Evolutionary conservation across 345 rosid species (phyloP), one percentile per base, ranked within the genome.

Genomic region (Kernera saxatilis): DNA sequence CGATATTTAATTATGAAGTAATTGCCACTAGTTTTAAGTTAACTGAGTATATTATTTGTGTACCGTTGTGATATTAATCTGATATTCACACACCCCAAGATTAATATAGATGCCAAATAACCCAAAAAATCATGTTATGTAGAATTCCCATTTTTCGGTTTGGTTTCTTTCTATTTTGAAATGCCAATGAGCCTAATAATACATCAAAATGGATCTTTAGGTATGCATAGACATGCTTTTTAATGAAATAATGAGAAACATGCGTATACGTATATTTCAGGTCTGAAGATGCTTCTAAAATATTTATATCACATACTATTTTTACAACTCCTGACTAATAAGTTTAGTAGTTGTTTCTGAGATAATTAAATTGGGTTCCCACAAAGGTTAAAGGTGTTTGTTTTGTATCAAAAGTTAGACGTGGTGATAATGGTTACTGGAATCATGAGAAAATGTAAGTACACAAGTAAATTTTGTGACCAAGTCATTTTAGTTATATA

Each of bases 181-280:
- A 32, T 41, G 22, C 55, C 9, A 53, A n/a, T 50, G 62, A 36
- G 11, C 35, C 27, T 70, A 59, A 25, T 46, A 49, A 50, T 60
- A 39, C 25, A 51, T 33, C 33, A 40, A 21, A 61, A 45, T 43
- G 25, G 36, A 61, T 62, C 25, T 51, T 51, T 71, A 41, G 63
- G 75, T 71, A 60, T 10, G 27, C 27, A 52, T 39, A 15, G 14
- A 41, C 26, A 52, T 51, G 17, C 45, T 14, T 50, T 52, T 21
- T 9, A 44, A 45, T 57, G 66, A 11, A 9, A 71, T 52, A 43
- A 43, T 37, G 64, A 63, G 45, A 30, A 63, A 63, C 76, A 71
- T 65, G 70, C 17, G 62, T 62, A 58, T 18, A 70, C 36, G 39
- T 27, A 30, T 50, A 53, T 53, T 13, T 37, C 39, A 60, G 39